Conservation (phyloP, 2,329 filamentous ascomycete species). For the Aspergillus melleus region DNA sequence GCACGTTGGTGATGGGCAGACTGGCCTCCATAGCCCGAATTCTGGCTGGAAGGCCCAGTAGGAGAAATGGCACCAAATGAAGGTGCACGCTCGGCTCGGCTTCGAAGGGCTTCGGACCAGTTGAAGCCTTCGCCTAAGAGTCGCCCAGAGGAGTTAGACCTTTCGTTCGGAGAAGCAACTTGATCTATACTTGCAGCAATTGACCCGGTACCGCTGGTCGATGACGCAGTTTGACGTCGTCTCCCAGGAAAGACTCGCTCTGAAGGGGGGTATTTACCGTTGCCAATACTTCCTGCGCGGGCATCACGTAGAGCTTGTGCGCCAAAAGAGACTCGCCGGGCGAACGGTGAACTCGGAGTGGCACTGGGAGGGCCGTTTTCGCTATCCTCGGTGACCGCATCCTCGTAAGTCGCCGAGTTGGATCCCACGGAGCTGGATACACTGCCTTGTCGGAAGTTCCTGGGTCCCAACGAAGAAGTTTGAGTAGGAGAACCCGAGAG, state of each 20-base stretch:
- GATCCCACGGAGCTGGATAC: conserved; percentile 62
- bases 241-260: conserved; percentile 23
- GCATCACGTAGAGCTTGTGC: conserved; percentile 74
- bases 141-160: conserved; percentile 46
- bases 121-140: conserved; percentile 87
- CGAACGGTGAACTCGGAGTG: conserved; percentile 66
- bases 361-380: conserved; percentile 61
- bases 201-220: conserved; percentile 25
- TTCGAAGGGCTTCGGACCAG: conserved; percentile 94
- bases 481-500: conserved; percentile 71
- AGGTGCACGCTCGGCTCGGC: conserved; percentile 77
- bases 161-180: conserved; percentile 36
- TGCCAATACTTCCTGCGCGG: conserved; percentile 62
- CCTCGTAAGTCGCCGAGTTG: conserved; percentile 41
- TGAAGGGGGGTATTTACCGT: conserved; percentile 58
- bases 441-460: conserved; percentile 61
- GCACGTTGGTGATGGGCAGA: conserved; percentile 45
- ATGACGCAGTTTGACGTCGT: conserved; percentile 27
- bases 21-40: conserved; percentile 48
- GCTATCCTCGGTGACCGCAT: conserved; percentile 63
- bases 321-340: conserved; percentile 86
- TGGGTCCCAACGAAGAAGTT: conserved; percentile 51
- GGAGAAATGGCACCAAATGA: conserved; percentile 40
- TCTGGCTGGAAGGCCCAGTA: conserved; percentile 28
- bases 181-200: conserved; percentile 39